Conservation (phyloP, 768 basidiomycete species). For the Panellus pusillus region DNA sequence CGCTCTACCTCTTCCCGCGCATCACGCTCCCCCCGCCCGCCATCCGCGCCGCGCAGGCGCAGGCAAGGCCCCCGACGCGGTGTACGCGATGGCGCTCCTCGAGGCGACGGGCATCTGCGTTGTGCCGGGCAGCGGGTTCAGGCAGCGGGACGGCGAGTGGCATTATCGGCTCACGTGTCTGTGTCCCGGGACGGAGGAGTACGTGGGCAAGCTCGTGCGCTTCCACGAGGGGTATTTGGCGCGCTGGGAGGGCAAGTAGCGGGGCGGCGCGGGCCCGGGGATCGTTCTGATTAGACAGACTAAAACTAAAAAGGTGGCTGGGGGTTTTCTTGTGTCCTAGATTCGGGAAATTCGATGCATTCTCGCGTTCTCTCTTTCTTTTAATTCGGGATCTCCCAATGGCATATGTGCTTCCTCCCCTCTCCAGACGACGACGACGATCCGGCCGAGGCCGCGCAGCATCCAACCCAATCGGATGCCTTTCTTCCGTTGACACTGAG, state of each 20-base stretch:
- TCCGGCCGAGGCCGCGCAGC: no score
- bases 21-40: conserved; percentile 81
- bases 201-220: conserved; percentile 76
- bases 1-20: conserved; percentile 90
- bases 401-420: no score
- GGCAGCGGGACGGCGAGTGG: conserved; percentile 86
- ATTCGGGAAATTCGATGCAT: no score
- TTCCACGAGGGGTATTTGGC: conserved; percentile 38
- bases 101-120: conserved; percentile 93
- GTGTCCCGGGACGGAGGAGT: conserved; percentile 93
- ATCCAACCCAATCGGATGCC: no score
- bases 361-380: no score
- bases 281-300: neutral
- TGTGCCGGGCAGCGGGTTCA: conserved; percentile 93
- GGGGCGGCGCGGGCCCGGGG: neutral
- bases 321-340: no score
- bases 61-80: conserved; percentile 81
- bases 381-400: no score
- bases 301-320: neutral
- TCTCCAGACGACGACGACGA: no score
- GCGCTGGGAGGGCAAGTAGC: conserved; percentile 22
- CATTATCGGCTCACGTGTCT: conserved; percentile 94
- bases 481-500: no score
- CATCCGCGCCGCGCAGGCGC: conserved; percentile 65
- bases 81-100: conserved; percentile 83